A percentile compares a stretch with the other conserved stretches of the same genome.
Conservation (phyloP, 495 filamentous ascomycete genomes). For the Podospora conica region DNA sequence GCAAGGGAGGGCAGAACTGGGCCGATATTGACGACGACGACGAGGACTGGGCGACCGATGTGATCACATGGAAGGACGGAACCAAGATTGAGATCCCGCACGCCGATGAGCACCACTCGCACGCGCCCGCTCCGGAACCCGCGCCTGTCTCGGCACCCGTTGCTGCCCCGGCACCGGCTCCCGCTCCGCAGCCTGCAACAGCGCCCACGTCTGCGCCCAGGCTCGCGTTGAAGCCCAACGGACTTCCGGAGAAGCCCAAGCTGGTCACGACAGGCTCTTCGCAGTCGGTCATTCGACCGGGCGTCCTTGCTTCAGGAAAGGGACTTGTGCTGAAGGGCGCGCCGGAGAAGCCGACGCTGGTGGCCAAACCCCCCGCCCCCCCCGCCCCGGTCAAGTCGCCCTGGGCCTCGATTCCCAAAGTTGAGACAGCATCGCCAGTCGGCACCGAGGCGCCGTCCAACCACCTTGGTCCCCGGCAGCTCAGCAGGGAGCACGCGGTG, state of each 20-base stretch:
- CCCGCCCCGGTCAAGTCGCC: constrained; percentile 78
- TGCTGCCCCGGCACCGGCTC: constrained; percentile 18
- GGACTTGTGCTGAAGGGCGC: constrained; percentile 59
- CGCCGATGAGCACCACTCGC: constrained; percentile 42
- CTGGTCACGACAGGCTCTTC: constrained; percentile 35
- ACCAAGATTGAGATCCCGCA: constrained; percentile 82
- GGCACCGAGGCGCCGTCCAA: constrained; percentile 36
- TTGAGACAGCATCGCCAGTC: constrained; percentile 72
- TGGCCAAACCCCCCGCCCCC: constrained; percentile 69
- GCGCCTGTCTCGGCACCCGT: no score
- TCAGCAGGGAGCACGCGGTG: constrained; percentile 22
- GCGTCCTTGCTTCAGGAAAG: constrained; percentile 40
- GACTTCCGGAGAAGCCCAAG: constrained; percentile 30
- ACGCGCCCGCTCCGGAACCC: constrained; percentile 21
- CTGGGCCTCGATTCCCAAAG: constrained; percentile 79
- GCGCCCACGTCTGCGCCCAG: constrained; percentile 6
- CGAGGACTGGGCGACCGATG: constrained; percentile 95
- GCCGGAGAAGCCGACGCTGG: constrained; percentile 67
- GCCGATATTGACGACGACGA: constrained; percentile 98
- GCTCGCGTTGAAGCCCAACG: constrained; percentile 18
- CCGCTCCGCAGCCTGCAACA: constrained; percentile 6
- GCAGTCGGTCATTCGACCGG: constrained; percentile 32
- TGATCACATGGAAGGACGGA: constrained; percentile 95
- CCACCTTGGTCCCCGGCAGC: constrained; percentile 25
- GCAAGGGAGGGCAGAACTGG: constrained; percentile 72